phyloP scores from a whole-genome alignment of 768 basidiomycete genomes.

The Amylocystis lapponica region DNA sequence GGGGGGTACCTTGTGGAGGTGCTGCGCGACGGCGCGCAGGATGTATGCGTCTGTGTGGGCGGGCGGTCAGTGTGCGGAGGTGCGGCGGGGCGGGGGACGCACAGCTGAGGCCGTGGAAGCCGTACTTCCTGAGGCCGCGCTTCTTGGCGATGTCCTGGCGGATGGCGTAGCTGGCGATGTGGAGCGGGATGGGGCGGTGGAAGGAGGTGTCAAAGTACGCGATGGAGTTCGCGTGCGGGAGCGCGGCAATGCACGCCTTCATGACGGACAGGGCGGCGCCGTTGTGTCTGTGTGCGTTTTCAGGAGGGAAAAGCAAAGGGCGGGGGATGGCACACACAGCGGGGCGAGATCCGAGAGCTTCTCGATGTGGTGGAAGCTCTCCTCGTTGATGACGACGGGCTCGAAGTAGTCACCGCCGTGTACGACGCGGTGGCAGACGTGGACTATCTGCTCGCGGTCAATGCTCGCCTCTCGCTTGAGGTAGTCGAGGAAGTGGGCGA shows the following conservation, averaged over 20 bases:
- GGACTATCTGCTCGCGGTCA: conserved; percentile 37
- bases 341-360: conserved; percentile 77
- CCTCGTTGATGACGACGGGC: conserved; percentile 61
- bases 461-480: conserved; percentile 39
- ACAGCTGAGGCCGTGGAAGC: conserved; percentile 87
- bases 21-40: conserved; percentile 50
- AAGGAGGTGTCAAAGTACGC: conserved; percentile 89
- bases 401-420: conserved; percentile 80
- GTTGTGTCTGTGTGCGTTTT: conserved; percentile 47
- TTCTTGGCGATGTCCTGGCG: conserved; percentile 52
- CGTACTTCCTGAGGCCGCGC: conserved; percentile 80
- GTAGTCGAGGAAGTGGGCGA: conserved; percentile 50
- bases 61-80: background rate
- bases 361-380: conserved; percentile 68
- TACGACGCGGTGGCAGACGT: conserved; percentile 77
- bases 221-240: conserved; percentile 67
- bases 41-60: conserved; percentile 55
- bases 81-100: conserved; percentile 16
- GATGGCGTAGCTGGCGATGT: conserved; percentile 79
- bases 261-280: conserved; percentile 57
- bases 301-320: background rate
- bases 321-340: conserved; percentile 40
- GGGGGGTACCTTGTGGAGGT: conserved; percentile 46
- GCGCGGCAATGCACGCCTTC: conserved; percentile 48
- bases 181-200: conserved; percentile 68